Conservation (phyloP, 2,329 filamentous ascomycete species). For the Cercospora sp. region DNA sequence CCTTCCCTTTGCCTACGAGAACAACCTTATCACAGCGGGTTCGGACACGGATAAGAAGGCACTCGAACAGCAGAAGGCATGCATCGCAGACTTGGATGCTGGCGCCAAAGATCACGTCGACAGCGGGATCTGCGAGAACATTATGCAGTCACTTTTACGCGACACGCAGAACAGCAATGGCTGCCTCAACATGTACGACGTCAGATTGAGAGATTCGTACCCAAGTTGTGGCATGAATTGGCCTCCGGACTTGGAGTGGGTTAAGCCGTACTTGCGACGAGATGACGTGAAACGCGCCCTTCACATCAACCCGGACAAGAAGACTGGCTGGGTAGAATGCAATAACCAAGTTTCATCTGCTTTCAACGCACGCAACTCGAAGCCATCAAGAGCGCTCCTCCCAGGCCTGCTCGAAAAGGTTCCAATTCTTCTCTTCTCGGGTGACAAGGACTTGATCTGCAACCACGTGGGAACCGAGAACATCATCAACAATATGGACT, state of each 20-base stretch:
- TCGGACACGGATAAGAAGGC: conserved; percentile 67
- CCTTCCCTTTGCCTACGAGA: conserved; percentile 75
- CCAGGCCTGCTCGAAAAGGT: conserved; percentile 77
- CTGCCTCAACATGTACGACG: conserved; percentile 97
- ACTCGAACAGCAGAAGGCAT: conserved; percentile 68
- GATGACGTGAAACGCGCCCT: conserved; percentile 77
- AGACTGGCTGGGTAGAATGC: conserved; percentile 89
- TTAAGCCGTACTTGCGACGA: conserved; percentile 83
- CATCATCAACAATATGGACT: conserved; percentile 84
- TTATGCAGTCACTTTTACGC: conserved; percentile 72
- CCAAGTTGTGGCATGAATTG: conserved; percentile 96
- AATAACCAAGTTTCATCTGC: conserved; percentile 71
- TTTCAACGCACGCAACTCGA: conserved; percentile 71
- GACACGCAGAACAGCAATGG: conserved; percentile 59
- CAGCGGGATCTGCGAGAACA: conserved; percentile 68
- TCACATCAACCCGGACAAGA: conserved; percentile 78
- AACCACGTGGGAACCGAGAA: conserved; percentile 94
- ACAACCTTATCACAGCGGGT: conserved; percentile 68
- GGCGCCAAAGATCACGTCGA: conserved; percentile 64
- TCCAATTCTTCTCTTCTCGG: conserved; percentile 84
- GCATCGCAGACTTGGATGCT: conserved; percentile 62
- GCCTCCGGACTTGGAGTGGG: conserved; percentile 78
- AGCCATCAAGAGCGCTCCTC: conserved; percentile 71
- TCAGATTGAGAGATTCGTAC: conserved; percentile 77
- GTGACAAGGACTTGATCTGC: conserved; percentile 92